Percentiles rank a stretch among this genome's conserved stretches.
Evolutionary conservation across 768 basidiomycete genomes (phyloP).

Genomic region (Clavaria fumosa): DNA sequence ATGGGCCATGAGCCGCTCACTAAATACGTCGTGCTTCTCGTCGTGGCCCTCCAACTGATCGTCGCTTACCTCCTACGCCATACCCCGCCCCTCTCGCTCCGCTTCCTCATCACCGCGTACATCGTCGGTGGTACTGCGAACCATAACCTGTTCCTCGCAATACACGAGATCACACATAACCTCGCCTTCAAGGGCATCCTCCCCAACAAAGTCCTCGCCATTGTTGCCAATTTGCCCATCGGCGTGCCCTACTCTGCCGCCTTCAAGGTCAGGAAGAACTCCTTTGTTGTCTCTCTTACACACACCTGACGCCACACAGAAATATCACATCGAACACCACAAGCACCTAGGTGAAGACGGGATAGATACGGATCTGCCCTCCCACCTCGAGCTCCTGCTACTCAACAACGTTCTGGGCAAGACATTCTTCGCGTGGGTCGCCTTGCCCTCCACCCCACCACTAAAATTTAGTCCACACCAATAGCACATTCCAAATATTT

Average conservation of each 20-base stretch:
- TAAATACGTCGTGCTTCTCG: constrained; percentile 74
- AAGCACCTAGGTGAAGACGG: constrained; percentile 93
- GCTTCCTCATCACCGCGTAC: constrained; percentile 71
- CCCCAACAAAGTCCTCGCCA: constrained; percentile 76
- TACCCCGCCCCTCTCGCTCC: constrained; percentile 48
- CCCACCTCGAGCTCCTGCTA: constrained; percentile 65
- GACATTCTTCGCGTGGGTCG: constrained; percentile 85
- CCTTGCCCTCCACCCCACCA: neutral
- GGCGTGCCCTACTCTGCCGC: constrained; percentile 89
- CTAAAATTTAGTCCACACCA: neutral
- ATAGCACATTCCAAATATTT: constrained; percentile 89
- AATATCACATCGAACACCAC: constrained; percentile 93
- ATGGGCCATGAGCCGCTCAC: constrained; percentile 94
- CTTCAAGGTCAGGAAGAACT: constrained; percentile 55
- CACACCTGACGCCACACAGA: constrained; percentile 23
- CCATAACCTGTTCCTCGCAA: constrained; percentile 95
- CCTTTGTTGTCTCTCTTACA: neutral
- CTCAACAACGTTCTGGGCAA: constrained; percentile 96
- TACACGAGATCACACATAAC: constrained; percentile 98
- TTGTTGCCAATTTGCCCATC: constrained; percentile 87
- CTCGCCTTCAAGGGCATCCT: constrained; percentile 75
- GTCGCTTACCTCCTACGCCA: constrained; percentile 51
- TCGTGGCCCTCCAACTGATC: constrained; percentile 63
- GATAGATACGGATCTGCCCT: constrained; percentile 91
- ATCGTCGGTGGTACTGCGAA: constrained; percentile 87